Evolutionary conservation across 805 yeast genomes (phyloP).

Genomic region (Zygosaccharomyces kombuchaensis): DNA sequence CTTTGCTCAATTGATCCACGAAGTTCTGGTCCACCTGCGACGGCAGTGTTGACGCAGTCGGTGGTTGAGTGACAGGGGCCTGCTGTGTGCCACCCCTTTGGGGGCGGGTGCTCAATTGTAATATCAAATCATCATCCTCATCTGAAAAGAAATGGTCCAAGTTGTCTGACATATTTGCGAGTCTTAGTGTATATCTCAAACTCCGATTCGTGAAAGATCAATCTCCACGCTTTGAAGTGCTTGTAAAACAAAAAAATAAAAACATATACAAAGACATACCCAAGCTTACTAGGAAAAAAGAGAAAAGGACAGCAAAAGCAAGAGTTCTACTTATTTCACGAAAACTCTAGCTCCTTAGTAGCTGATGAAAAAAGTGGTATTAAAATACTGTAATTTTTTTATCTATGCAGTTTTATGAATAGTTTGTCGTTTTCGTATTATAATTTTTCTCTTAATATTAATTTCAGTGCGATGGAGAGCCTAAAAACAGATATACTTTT

Average conservation of each 20-base stretch:
- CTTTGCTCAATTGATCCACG: conserved; percentile 40
- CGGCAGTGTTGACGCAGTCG: not conserved
- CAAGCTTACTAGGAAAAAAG: no score
- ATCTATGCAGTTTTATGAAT: no score
- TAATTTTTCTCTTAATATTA: no score
- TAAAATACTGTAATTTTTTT: no score
- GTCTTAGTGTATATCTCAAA: not conserved
- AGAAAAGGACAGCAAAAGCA: not conserved
- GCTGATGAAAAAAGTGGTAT: no score
- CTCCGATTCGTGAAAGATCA: not conserved
- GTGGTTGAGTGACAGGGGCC: not conserved
- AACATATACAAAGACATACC: no score
- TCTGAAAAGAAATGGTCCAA: conserved; percentile 9
- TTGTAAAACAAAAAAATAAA: no score
- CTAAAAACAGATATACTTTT: no score
- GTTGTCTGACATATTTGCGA: conserved; percentile 1
- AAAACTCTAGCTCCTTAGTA: no score
- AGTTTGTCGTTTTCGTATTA: no score
- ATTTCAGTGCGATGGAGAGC: no score
- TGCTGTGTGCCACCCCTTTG: conserved; percentile 19
- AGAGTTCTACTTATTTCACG: no score
- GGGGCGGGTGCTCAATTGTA: conserved; percentile 45
- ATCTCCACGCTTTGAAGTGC: not conserved
- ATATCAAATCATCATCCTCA: conserved; percentile 41
- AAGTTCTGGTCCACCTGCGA: not conserved